Percentiles rank a stretch among this genome's conserved stretches.
These are phyloP conservation scores for Gleditsia sinensis DNA, from an alignment of 306 rosid species.

Conservation along the genomic window DNA sequence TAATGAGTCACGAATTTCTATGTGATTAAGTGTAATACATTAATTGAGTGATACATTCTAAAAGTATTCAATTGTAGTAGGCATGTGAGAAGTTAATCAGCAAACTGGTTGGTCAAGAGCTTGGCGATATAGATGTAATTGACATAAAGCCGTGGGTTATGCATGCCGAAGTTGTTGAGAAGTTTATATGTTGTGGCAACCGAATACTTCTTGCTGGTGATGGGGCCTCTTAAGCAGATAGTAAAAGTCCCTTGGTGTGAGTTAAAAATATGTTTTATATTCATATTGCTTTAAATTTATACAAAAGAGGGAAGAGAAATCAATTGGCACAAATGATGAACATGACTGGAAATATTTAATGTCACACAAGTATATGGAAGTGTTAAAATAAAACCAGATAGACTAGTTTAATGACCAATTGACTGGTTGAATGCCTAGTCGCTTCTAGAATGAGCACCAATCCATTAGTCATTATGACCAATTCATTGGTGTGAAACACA, in stretches of 20 bases:
- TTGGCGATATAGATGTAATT: constrained; percentile 66
- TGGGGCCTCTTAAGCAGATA: constrained; percentile 58
- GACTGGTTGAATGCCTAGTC: too few species aligned
- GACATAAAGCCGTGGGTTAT: constrained; percentile 94
- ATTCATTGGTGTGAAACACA: too few species aligned
- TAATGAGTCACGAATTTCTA: constrained; percentile 18
- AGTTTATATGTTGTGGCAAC: constrained; percentile 59
- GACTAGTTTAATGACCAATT: too few species aligned
- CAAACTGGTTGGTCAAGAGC: constrained; percentile 81
- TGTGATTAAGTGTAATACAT: constrained; percentile 9
- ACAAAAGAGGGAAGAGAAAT: constrained; percentile 14
- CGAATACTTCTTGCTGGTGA: constrained; percentile 85
- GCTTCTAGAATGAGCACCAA: too few species aligned
- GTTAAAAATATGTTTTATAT: constrained; percentile 8
- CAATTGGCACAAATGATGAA: not conserved
- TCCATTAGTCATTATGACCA: too few species aligned
- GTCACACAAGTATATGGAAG: not conserved
- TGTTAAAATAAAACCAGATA: not conserved
- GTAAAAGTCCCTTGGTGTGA: constrained; percentile 12
- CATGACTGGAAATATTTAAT: constrained; percentile 14
- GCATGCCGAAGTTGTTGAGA: constrained; percentile 98
- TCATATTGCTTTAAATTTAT: constrained; percentile 3
- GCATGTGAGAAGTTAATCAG: constrained; percentile 71
- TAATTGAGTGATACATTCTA: constrained; percentile 20
- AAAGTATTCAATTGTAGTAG: constrained; percentile 50